phyloP scores from a whole-genome alignment of 2,329 filamentous ascomycete genomes.

The Colletotrichum lindemuthianum region DNA sequence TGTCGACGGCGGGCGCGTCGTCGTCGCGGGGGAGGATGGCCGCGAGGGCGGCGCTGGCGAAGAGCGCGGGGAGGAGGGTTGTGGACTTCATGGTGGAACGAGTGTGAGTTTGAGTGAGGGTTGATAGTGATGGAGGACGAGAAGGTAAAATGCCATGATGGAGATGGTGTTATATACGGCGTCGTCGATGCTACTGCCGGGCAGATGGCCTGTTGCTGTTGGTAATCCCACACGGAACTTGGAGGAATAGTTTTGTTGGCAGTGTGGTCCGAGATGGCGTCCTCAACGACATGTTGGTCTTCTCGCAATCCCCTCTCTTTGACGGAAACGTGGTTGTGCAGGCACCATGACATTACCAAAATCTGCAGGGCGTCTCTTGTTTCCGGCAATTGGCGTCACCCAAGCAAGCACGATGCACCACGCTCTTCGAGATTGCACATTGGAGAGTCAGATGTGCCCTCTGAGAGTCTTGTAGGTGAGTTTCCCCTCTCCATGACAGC shows the following conservation, averaged over 20 bases:
- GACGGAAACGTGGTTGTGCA: too few species aligned
- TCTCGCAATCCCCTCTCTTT: too few species aligned
- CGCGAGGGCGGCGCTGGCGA: slow-evolving; percentile 7
- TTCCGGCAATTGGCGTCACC: too few species aligned
- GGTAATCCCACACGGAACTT: background rate
- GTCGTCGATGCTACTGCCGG: too few species aligned
- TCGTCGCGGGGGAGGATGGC: background rate
- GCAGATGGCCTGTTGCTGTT: too few species aligned
- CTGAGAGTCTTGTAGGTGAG: too few species aligned
- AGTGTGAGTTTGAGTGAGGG: background rate
- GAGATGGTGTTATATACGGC: background rate
- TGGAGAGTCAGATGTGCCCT: too few species aligned
- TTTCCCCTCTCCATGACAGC: too few species aligned
- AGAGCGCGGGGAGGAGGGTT: slow-evolving; percentile 16
- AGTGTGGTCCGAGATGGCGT: background rate
- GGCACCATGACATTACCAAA: too few species aligned
- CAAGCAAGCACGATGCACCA: too few species aligned
- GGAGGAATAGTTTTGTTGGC: background rate
- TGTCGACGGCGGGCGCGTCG: background rate
- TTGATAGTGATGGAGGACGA: background rate
- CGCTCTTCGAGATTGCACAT: too few species aligned
- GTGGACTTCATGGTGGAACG: slow-evolving; percentile 22
- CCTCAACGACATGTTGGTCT: background rate
- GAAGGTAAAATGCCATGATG: background rate
- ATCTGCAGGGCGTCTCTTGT: too few species aligned